Evolutionary conservation across 192 early-diverging fungal species (phyloP).

Genomic region (Geranomyces variabilis): DNA sequence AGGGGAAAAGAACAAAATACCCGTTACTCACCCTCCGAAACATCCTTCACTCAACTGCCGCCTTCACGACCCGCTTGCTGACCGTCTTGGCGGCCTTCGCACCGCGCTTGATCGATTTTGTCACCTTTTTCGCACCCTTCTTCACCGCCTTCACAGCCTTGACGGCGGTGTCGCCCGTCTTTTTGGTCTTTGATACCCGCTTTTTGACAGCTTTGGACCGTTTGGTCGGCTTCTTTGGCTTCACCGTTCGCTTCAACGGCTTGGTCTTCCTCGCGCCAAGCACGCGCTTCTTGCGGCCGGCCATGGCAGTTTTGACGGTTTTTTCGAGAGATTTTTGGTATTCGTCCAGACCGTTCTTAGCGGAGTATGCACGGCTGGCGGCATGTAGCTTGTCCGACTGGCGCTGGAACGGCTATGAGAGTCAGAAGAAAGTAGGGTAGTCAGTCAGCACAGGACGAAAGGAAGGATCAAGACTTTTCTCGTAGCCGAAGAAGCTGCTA

Average conservation of each 20-base stretch:
- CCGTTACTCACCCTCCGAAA: neutral
- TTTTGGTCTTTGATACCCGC: neutral
- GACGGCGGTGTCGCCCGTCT: neutral
- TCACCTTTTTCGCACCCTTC: neutral
- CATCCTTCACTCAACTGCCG: neutral
- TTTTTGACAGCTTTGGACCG: too few relatives aligned
- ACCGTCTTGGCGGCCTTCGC: neutral
- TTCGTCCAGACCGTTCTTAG: neutral
- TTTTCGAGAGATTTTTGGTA: neutral
- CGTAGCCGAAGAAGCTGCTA: neutral
- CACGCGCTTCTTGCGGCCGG: neutral
- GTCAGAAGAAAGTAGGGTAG: neutral
- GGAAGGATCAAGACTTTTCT: neutral
- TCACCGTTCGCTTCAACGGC: neutral
- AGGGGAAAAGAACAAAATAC: neutral
- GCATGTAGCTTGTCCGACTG: neutral
- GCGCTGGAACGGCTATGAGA: neutral
- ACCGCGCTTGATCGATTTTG: neutral
- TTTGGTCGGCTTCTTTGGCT: slow-evolving; percentile 9
- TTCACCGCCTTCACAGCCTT: neutral
- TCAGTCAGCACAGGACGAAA: neutral
- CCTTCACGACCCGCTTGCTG: neutral
- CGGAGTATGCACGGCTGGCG: neutral
- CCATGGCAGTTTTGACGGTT: neutral
- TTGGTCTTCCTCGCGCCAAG: neutral